Evolutionary conservation across 2,329 filamentous ascomycete genomes (phyloP).

Genomic region (Fusarium albosuccineum): DNA sequence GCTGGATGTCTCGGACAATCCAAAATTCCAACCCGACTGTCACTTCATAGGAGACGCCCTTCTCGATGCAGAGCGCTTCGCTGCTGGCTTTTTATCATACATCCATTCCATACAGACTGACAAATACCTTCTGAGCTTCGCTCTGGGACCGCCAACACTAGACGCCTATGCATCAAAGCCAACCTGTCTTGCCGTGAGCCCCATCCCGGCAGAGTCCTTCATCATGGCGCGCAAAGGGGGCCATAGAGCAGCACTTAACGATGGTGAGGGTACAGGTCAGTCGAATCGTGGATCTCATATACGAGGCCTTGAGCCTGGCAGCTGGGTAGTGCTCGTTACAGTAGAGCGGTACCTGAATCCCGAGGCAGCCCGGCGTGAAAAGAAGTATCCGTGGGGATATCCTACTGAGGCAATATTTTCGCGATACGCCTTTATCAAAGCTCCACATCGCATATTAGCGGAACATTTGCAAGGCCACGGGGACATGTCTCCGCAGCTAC

Average conservation of each 20-base stretch:
- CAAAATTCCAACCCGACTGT: neutral
- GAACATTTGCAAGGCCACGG: neutral
- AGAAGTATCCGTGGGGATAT: neutral
- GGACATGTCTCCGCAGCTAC: neutral
- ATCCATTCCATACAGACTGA: neutral
- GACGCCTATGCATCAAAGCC: neutral
- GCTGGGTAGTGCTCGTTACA: neutral
- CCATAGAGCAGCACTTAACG: neutral
- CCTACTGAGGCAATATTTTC: neutral
- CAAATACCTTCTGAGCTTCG: neutral
- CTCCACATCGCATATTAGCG: neutral
- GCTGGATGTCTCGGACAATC: neutral
- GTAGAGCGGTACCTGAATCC: neutral
- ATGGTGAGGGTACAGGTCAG: no score
- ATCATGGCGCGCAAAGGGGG: neutral
- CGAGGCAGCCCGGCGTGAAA: neutral
- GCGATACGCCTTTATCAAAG: neutral
- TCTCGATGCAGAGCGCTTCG: neutral
- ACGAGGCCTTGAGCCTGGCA: neutral
- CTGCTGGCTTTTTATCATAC: neutral
- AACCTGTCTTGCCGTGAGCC: neutral
- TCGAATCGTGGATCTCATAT: no score
- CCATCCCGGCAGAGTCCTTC: neutral
- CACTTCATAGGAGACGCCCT: conserved; percentile 1
- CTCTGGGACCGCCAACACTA: neutral